Evolutionary conservation across 169 alveolate genomes (phyloP).

Genomic region (Plasmodium gallinaceum): DNA sequence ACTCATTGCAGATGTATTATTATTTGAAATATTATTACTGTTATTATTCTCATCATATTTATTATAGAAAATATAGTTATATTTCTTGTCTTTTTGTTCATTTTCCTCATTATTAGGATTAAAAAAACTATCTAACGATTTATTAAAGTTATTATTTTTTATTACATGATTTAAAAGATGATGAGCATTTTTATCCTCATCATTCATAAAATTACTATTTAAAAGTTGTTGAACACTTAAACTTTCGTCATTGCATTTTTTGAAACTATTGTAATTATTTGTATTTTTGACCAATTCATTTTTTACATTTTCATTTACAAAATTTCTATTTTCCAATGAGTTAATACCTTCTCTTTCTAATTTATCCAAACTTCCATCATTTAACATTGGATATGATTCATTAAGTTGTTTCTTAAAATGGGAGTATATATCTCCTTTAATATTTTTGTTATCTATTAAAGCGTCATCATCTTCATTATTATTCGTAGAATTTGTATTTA

Average conservation of each 20-base stretch:
- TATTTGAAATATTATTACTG: neutral
- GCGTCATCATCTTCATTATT: constrained; percentile 18
- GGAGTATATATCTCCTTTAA: neutral
- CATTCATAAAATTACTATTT: constrained; percentile 12
- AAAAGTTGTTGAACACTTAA: constrained; percentile 15
- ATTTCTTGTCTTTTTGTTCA: neutral
- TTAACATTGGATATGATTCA: neutral
- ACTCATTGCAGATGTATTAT: neutral
- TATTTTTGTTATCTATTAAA: neutral
- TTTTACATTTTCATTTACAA: neutral
- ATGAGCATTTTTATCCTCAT: constrained; percentile 55
- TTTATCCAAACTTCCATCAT: neutral
- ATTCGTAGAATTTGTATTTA: neutral
- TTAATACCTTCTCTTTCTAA: neutral
- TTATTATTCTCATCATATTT: neutral
- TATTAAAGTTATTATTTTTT: constrained; percentile 5
- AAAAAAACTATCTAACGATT: neutral
- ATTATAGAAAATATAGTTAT: constrained; percentile 1
- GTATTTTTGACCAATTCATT: neutral
- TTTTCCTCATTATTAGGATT: neutral
- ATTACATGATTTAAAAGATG: constrained; percentile 29
- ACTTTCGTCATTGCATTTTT: constrained; percentile 6
- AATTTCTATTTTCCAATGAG: constrained; percentile 1
- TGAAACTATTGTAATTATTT: constrained; percentile 7
- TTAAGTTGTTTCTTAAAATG: neutral